These are phyloP conservation scores for Boletus vermiculosoides DNA, from an alignment of 768 basidiomycete genomes.

Conservation along the genomic window DNA sequence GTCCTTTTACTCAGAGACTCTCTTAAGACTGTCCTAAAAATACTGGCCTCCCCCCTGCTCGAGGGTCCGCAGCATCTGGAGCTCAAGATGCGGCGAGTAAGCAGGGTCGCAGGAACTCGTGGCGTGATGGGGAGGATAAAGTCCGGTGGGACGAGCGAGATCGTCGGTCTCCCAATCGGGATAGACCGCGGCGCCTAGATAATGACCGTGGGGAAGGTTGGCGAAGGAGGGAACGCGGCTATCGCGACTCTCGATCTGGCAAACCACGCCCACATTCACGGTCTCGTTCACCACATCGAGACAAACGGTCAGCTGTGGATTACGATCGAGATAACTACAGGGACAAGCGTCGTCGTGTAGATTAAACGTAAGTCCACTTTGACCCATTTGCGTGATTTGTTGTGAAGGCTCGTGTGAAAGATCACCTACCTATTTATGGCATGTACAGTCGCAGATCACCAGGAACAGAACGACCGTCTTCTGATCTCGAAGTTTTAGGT, in stretches of 20 bases:
- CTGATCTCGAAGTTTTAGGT: too few species aligned
- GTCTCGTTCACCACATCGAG: constrained; percentile 35
- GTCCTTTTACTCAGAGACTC: constrained; percentile 6
- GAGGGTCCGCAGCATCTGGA: constrained; percentile 29
- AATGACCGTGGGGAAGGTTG: constrained; percentile 22
- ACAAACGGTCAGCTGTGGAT: constrained; percentile 26
- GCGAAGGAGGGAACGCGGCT: constrained; percentile 16
- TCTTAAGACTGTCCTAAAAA: constrained; percentile 52
- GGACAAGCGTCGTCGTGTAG: constrained; percentile 58
- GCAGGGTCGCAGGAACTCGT: constrained; percentile 37
- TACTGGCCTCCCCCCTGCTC: constrained; percentile 36
- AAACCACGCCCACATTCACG: constrained; percentile 30
- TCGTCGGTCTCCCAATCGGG: constrained; percentile 26
- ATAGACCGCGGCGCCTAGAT: constrained; percentile 25
- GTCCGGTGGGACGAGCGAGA: constrained; percentile 15
- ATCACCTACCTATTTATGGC: background rate
- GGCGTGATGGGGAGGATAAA: constrained; percentile 34
- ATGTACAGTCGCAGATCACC: constrained; percentile 7
- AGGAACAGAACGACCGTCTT: too few species aligned
- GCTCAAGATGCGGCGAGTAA: constrained; percentile 35
- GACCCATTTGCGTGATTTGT: constrained; percentile 1
- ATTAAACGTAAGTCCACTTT: constrained; percentile 36
- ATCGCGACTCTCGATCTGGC: constrained; percentile 17
- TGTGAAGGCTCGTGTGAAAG: background rate
- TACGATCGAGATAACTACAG: constrained; percentile 36